phyloP scores from a whole-genome alignment of 2,329 filamentous ascomycete genomes.

The Graphilbum fragrans region DNA sequence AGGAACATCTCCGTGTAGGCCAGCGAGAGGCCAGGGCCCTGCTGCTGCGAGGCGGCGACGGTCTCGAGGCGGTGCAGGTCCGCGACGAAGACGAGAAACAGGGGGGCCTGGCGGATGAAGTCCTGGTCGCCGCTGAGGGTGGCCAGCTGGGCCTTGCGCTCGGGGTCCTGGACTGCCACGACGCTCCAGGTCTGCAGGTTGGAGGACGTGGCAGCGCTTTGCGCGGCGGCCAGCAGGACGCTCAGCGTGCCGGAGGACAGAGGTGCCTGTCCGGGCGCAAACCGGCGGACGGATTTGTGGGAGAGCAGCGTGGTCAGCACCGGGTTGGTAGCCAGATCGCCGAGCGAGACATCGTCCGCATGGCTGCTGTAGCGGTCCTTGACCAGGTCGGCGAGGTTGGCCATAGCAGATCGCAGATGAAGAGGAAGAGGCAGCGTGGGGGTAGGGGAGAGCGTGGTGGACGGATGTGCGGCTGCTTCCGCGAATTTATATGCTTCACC shows the following conservation, averaged over 20 bases:
- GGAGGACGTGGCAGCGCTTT: constrained; percentile 21
- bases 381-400: neutral
- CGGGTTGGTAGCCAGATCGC: constrained; percentile 12
- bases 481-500: too few relatives aligned
- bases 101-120: constrained; percentile 18
- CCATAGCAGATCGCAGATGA: too few relatives aligned
- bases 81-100: constrained; percentile 20
- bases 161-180: constrained; percentile 15
- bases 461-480: too few relatives aligned
- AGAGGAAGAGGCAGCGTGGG: too few relatives aligned
- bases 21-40: constrained; percentile 13
- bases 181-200: constrained; percentile 22
- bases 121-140: constrained; percentile 16
- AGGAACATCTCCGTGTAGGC: constrained; percentile 20
- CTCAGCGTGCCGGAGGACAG: constrained; percentile 16
- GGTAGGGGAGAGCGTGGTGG: too few relatives aligned
- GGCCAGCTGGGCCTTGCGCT: constrained; percentile 16
- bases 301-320: constrained; percentile 15
- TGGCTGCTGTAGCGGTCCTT: neutral
- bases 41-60: constrained; percentile 11
- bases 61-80: constrained; percentile 18
- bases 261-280: constrained; percentile 10
- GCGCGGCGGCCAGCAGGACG: constrained; percentile 17
- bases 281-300: constrained; percentile 18
- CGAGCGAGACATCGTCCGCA: neutral